phyloP scores from a whole-genome alignment of 306 rosid genomes.

The Gastrolobium bilobum region DNA sequence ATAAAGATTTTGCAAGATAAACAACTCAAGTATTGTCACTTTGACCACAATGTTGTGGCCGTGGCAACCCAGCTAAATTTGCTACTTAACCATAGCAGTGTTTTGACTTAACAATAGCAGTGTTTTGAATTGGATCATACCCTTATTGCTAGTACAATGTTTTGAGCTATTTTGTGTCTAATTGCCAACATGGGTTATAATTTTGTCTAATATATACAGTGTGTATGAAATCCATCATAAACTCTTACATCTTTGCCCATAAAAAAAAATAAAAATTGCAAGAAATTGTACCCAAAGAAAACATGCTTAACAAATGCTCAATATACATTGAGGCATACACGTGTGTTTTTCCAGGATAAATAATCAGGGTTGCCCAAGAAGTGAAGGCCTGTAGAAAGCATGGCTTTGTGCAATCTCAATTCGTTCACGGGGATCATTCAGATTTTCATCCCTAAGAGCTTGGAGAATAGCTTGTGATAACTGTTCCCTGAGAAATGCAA shows the following conservation, averaged over 20 bases:
- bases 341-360: slow-evolving; percentile 42
- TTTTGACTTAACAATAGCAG: not conserved
- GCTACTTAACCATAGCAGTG: not conserved
- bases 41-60: not conserved
- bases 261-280: too few species aligned
- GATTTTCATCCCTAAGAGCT: slow-evolving; percentile 87
- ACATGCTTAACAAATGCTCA: slow-evolving; percentile 19
- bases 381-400: slow-evolving; percentile 90
- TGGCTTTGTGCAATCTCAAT: slow-evolving; percentile 95
- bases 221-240: slow-evolving; percentile 9
- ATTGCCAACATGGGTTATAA: too few species aligned
- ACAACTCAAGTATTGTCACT: not conserved
- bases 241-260: too few species aligned
- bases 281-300: too few species aligned
- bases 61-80: not conserved
- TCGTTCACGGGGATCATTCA: slow-evolving; percentile 94
- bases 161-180: not conserved
- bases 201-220: not conserved
- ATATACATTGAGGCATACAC: slow-evolving; percentile 42
- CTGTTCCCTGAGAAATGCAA: slow-evolving; percentile 72
- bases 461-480: slow-evolving; percentile 82
- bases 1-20: not conserved
- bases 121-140: not conserved
- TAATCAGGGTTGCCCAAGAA: slow-evolving; percentile 73
- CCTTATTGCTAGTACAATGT: not conserved